phyloP scores from a whole-genome alignment of 495 filamentous ascomycete species.

The Annulohypoxylon stygium region DNA sequence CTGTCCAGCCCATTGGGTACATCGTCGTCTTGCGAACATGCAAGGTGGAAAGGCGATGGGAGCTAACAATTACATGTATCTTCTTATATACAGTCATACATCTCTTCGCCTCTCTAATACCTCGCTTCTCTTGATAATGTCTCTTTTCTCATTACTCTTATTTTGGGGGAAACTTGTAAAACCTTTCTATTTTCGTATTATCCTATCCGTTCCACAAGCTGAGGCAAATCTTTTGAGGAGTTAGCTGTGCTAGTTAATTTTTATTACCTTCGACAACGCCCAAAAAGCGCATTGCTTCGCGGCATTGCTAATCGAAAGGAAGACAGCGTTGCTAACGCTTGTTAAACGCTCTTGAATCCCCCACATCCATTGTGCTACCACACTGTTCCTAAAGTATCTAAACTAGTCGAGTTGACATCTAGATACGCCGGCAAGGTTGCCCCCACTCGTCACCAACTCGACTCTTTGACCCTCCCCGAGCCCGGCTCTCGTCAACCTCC shows the following conservation, averaged over 20 bases:
- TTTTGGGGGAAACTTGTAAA: constrained; percentile 21
- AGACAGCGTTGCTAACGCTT: constrained; percentile 29
- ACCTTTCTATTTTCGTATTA: constrained; percentile 26
- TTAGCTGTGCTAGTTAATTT: constrained; percentile 15
- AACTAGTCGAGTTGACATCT: constrained; percentile 36
- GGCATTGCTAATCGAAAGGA: constrained; percentile 21
- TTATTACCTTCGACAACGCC: constrained; percentile 1
- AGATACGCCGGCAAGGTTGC: constrained; percentile 33
- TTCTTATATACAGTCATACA: constrained; percentile 50
- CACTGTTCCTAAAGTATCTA: constrained; percentile 39
- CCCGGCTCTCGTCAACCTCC: constrained; percentile 33
- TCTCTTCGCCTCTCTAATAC: constrained; percentile 44
- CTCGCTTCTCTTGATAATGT: constrained; percentile 43
- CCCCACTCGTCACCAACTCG: constrained; percentile 35
- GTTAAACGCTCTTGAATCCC: constrained; percentile 40
- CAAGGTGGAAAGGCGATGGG: constrained; percentile 40
- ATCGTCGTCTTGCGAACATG: constrained; percentile 38
- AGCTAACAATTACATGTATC: constrained; percentile 50
- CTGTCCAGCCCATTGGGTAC: constrained; percentile 43
- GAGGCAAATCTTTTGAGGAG: constrained; percentile 21
- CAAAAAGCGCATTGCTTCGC: constrained; percentile 14
- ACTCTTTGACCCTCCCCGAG: constrained; percentile 30
- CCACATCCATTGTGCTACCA: constrained; percentile 45
- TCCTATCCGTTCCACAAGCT: constrained; percentile 27
- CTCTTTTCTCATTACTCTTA: constrained; percentile 32